Evolutionary conservation across 2,329 filamentous ascomycete genomes (phyloP), one percentile per base, ranked within the genome.

Genomic region (Neonectria coccinea): DNA sequence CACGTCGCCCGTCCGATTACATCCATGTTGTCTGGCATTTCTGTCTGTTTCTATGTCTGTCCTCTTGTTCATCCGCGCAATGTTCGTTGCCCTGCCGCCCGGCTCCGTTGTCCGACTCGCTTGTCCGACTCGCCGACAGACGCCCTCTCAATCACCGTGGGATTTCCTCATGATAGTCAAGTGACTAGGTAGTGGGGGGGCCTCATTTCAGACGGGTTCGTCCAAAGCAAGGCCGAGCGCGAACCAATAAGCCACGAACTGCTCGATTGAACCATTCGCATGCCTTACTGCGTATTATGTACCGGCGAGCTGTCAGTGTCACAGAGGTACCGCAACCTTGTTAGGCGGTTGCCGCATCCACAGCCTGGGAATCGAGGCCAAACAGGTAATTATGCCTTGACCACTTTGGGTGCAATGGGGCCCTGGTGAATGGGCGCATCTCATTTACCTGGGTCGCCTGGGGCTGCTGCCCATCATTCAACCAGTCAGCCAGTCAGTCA

Each of bases 131-230:
- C 25, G 25, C 25, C 5, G 5, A 25, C 25, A 25, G 25, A 5
- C 29, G 52, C 53, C 53, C 56, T 42, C 33, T 36, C 33, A 36
- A 36, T 36, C 42, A n/a, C 54, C 18, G 41, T 36, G 41, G 45
- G n/a, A 44, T 53, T 59, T 45, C 48, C 31, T 53, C 33, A 48
- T 45, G 60, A 44, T 51, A 58, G 54, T 48, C 53, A 55, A 54
- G 29, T 58, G 62, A 62, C 68, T 72, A 70, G 57, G 70, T 70
- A 72, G 5, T 4, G 5, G 25, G 72, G 42, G 62, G 56, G 52
- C 60, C 69, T 72, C 70, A 72, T 72, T 73, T 72, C 70, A 66
- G 71, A 64, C 69, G 63, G 59, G 60, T 66, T 68, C 67, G 57
- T 59, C 47, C 47, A 25, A 12, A 22, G 25, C 45, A 25, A 50